A percentile compares a stretch with the other conserved stretches of the same genome.
These are phyloP conservation scores for Colletotrichum abscissum DNA, from an alignment of 2,329 filamentous ascomycete species.

Conservation along the genomic window DNA sequence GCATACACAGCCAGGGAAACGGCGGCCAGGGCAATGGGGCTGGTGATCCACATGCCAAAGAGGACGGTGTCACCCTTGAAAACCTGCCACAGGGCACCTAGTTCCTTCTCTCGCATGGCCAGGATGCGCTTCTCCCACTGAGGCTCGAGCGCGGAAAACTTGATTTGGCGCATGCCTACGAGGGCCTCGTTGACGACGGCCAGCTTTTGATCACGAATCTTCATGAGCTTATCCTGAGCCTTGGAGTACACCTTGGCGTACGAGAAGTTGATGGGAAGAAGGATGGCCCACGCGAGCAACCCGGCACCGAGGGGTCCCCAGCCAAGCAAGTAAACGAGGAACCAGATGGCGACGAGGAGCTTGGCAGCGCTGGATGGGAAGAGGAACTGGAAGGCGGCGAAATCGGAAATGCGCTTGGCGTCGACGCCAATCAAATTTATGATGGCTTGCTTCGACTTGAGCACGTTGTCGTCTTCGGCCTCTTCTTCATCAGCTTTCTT, in stretches of 20 bases:
- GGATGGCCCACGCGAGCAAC: conserved; percentile 70
- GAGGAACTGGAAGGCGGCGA: conserved; percentile 73
- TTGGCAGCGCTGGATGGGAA: conserved; percentile 73
- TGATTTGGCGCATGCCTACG: conserved; percentile 85
- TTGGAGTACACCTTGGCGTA: conserved; percentile 73
- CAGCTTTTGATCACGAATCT: conserved; percentile 79
- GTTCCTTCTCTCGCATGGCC: conserved; percentile 72
- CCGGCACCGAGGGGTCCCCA: conserved; percentile 77
- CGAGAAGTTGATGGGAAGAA: conserved; percentile 76
- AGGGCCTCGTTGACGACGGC: conserved; percentile 81
- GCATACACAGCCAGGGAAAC: conserved; percentile 78
- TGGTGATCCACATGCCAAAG: conserved; percentile 77
- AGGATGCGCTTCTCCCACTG: conserved; percentile 80
- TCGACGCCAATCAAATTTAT: conserved; percentile 86
- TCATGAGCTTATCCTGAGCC: conserved; percentile 79
- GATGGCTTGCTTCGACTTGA: conserved; percentile 72
- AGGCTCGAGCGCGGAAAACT: conserved; percentile 80
- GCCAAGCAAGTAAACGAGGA: conserved; percentile 77
- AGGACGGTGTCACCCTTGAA: conserved; percentile 73
- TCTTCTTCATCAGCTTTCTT: conserved; percentile 64
- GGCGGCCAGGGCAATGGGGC: conserved; percentile 79
- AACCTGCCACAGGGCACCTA: conserved; percentile 73
- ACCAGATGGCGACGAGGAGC: conserved; percentile 72
- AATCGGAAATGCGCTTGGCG: conserved; percentile 74
- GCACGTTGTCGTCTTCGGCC: conserved; percentile 52